Conservation (phyloP, 2,329 filamentous ascomycete genomes). For the Aspergillus tanneri region DNA sequence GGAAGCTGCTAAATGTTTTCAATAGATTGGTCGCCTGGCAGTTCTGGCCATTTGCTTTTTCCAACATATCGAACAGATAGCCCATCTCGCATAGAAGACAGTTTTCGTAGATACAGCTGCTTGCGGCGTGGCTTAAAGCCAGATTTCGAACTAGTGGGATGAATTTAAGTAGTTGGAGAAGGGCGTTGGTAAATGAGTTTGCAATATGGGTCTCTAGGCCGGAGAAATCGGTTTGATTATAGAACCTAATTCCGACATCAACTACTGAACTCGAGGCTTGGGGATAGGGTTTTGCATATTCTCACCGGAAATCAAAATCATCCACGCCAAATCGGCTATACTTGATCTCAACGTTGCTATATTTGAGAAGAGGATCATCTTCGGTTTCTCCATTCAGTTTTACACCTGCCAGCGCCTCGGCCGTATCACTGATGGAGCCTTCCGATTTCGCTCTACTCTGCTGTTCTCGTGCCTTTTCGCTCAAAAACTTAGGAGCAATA, state of each 20-base stretch:
- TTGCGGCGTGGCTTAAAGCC: conserved; percentile 83
- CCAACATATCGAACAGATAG: conserved; percentile 95
- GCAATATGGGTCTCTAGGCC: conserved; percentile 94
- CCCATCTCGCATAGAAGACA: conserved; percentile 93
- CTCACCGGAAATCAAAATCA: conserved; percentile 97
- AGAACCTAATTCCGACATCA: conserved; percentile 65
- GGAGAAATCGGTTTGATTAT: conserved; percentile 89
- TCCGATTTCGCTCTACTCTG: conserved; percentile 42
- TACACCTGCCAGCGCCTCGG: conserved; percentile 64
- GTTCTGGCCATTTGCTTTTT: conserved; percentile 89
- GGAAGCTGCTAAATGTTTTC: conserved; percentile 80
- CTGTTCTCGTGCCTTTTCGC: conserved; percentile 84
- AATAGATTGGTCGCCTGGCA: conserved; percentile 95
- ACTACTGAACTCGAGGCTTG: neutral
- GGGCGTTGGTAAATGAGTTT: conserved; percentile 92
- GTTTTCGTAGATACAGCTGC: conserved; percentile 74
- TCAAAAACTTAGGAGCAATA: conserved; percentile 85
- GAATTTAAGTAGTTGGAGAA: conserved; percentile 88
- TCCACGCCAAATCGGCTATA: conserved; percentile 99
- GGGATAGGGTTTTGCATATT: conserved; percentile 35
- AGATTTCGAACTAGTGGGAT: conserved; percentile 85
- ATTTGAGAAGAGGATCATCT: conserved; percentile 81
- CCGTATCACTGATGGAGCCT: conserved; percentile 53
- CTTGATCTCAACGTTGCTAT: conserved; percentile 94
- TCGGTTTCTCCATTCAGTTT: conserved; percentile 71